phyloP scores from a whole-genome alignment of 1,139 yeast genomes.

The Kurtzmaniella natalensis region DNA sequence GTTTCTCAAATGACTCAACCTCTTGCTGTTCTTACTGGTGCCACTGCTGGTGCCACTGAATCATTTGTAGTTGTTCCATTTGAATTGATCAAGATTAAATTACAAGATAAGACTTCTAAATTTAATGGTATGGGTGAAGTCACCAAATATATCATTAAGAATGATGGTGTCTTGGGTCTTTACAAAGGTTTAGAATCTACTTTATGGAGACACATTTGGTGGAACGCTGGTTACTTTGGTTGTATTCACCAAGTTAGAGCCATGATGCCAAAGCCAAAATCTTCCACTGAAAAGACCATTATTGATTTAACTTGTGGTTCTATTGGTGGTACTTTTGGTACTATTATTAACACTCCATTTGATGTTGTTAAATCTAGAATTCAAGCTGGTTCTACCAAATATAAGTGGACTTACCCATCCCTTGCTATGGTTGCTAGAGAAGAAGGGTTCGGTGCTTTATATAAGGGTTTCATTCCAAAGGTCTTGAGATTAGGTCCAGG shows the following conservation, averaged over 20 bases:
- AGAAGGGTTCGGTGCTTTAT: constrained; percentile 84
- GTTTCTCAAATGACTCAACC: constrained; percentile 70
- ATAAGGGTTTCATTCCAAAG: constrained; percentile 95
- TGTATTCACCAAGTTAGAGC: constrained; percentile 82
- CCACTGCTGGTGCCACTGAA: constrained; percentile 97
- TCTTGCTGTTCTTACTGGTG: constrained; percentile 88
- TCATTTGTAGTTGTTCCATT: constrained; percentile 96
- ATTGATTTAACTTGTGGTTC: constrained; percentile 91
- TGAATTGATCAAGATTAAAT: constrained; percentile 80
- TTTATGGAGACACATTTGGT: constrained; percentile 90
- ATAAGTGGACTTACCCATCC: constrained; percentile 90
- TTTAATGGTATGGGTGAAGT: constrained; percentile 88
- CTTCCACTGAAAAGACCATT: constrained; percentile 64
- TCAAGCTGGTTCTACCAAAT: constrained; percentile 83
- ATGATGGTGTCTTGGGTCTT: constrained; percentile 77
- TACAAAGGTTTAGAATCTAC: constrained; percentile 97
- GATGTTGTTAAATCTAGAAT: constrained; percentile 98
- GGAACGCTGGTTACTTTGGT: constrained; percentile 99
- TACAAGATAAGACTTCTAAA: constrained; percentile 82
- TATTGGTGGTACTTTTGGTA: constrained; percentile 96
- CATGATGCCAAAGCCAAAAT: constrained; percentile 73
- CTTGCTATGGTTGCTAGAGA: constrained; percentile 73
- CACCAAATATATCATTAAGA: constrained; percentile 61
- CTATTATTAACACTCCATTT: constrained; percentile 89
- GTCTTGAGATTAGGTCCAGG: constrained; percentile 98